Base-by-base conservation (phyloP, 2,329 filamentous ascomycete genomes). In the Talaromyces islandicus region DNA sequence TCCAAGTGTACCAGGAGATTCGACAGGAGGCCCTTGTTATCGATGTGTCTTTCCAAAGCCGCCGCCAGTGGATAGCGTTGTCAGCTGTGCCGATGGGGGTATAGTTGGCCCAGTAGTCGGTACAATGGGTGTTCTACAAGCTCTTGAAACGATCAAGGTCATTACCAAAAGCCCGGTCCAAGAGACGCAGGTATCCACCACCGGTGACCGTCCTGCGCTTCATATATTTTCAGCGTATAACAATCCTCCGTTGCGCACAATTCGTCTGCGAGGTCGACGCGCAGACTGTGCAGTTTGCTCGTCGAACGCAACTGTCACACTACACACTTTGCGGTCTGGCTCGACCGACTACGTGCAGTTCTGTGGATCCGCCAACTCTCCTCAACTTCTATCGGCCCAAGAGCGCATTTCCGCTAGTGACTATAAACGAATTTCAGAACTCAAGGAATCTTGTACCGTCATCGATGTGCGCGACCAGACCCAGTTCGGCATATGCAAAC, bases 61-160 rank as follows among this genome's bases (percentile, higher is more conserved):
- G 0, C 92, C 94, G 0, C 92, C 93, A 0, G 85, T 90, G 0
- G 89, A 90, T 48, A 91, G 85, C 60, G 88, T 97, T 0, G 81
- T 91, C 1, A 91, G 88, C 62, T 99, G 94, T 69, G 91, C 92
- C 46, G 94, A 99, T 71, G 93, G 92, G 10, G 94, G 94, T 0
- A 92, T 99, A 9, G 69, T 99, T 1, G 94, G 94, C 0, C 92
- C 94, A 0, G 92, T 97, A 0, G 94, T 99, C 0, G 94, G 94
- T 0, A 83, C 87, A 0, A 97, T 99, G 91, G 94, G 94, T 7
- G 87, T 96, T 0, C 77, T 97, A 59, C 94, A 97, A 77, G 93
- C 94, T 0, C 79, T 96, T 1, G 92, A 97, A 75, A 87, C 91
- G 0, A 87, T 97, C 68, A 94, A 95, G 71, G 74, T 97, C n/a